Evolutionary conservation across 2,329 filamentous ascomycete genomes (phyloP), one percentile per base, ranked within the genome.

Genomic region (Fragosphaeria purpurea): DNA sequence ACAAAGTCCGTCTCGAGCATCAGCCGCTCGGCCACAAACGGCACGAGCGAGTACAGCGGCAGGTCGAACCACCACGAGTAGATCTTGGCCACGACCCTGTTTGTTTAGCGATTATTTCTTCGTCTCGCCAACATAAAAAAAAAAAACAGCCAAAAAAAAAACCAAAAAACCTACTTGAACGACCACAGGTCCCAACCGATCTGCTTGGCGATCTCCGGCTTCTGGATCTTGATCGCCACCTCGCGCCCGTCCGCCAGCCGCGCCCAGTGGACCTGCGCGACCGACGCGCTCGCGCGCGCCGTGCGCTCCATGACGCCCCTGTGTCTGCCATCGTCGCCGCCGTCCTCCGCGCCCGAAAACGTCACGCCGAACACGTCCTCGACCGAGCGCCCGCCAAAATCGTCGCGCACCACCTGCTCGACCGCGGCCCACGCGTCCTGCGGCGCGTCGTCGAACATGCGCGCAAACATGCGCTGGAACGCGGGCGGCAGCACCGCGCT

Each of bases 361-460:
- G 85, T 88, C 22, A 96, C 83, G 0, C 88, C 90, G 67, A 97
- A 97, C 0, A 96, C 88, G 58, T 96, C 89, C 69, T 96, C 88
- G 0, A 85, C 82, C 31, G 82, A 82, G 64, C 80, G 84, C 4
- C 84, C 79, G n/a, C 79, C 86, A 72, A 96, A 97, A 60, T 97
- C 93, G 64, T 94, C 82, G 30, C 80, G 73, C 41, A 98, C 86
- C 10, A 97, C 90, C 62, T 75, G 79, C 69, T 95, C 85, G 2
- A 95, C 83, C 47, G 91, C 87, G 57, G 74, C 76, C 90, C 90
- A 97, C 41, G 77, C 75, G 63, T 95, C 93, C 73, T 96, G 90
- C 39, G 91, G 90, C 55, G 93, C 93, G 70, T 97, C 91, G 64
- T 97, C 93, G 64, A 97, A 98, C 88, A 98, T 96, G 61, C 85